These are phyloP conservation scores for Dactylellina parvicollis DNA, from an alignment of 2,329 filamentous ascomycete species.

Conservation along the genomic window DNA sequence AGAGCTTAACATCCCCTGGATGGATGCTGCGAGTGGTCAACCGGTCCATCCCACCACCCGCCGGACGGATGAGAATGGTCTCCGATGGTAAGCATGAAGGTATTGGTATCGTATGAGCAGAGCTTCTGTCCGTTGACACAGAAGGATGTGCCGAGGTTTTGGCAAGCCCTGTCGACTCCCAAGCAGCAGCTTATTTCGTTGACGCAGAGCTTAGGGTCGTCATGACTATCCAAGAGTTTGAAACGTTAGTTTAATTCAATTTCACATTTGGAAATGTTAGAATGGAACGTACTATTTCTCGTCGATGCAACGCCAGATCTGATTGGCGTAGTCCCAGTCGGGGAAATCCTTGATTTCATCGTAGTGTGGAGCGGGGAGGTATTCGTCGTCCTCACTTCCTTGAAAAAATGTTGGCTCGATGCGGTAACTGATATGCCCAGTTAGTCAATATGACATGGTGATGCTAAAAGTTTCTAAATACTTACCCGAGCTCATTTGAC, in stretches of 20 bases:
- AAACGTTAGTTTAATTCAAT: not conserved
- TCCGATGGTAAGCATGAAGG: not conserved
- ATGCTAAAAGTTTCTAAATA: not conserved
- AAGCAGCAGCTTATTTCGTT: slow-evolving; percentile 10
- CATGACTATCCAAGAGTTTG: too few species aligned
- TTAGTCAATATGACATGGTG: not conserved
- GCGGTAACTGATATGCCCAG: not conserved
- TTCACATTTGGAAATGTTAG: not conserved
- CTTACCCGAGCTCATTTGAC: slow-evolving; percentile 15
- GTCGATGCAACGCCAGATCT: slow-evolving; percentile 7
- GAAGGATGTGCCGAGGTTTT: not conserved
- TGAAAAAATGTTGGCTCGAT: not conserved
- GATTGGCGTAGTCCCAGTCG: slow-evolving; percentile 2
- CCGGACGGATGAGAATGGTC: slow-evolving; percentile 6
- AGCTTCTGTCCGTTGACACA: slow-evolving; percentile 2
- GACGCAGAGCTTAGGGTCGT: slow-evolving; percentile 6
- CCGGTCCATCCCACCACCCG: not conserved
- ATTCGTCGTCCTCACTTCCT: not conserved
- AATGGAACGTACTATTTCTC: not conserved
- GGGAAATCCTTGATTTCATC: slow-evolving; percentile 20
- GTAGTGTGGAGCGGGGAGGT: not conserved
- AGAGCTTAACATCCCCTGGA: not conserved
- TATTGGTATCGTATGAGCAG: not conserved
- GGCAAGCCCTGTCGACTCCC: slow-evolving; percentile 1
- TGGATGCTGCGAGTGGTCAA: not conserved